phyloP scores from a whole-genome alignment of 1,139 yeast genomes.

The Sugiyamaella xylanicola region DNA sequence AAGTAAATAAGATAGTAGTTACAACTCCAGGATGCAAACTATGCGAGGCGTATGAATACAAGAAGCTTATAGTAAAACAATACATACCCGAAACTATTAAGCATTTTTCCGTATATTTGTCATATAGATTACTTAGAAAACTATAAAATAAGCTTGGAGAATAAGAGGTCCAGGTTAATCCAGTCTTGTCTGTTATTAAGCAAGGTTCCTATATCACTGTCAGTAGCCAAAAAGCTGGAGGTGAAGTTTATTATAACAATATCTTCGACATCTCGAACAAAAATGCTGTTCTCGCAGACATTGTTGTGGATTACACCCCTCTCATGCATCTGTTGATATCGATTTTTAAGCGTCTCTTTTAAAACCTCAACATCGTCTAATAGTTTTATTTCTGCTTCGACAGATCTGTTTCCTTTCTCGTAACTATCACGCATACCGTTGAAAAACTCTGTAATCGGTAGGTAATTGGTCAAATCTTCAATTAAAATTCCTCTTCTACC shows the following conservation, averaged over 20 bases:
- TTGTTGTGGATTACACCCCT: neutral
- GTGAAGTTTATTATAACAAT: neutral
- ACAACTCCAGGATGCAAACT: too few relatives aligned
- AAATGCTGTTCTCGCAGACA: neutral
- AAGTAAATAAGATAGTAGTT: too few relatives aligned
- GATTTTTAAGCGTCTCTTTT: neutral
- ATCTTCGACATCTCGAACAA: neutral
- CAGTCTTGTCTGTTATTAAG: neutral
- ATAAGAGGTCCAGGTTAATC: neutral
- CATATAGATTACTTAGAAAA: too few relatives aligned
- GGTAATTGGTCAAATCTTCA: neutral
- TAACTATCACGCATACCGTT: neutral
- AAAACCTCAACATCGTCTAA: neutral
- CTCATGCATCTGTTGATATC: neutral
- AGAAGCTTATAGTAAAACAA: too few relatives aligned
- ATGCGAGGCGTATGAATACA: too few relatives aligned
- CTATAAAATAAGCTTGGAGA: too few relatives aligned
- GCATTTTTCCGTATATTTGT: too few relatives aligned
- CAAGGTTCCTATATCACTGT: neutral
- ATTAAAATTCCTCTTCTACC: neutral
- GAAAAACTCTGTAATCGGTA: neutral
- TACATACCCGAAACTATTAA: too few relatives aligned
- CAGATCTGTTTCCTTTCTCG: neutral
- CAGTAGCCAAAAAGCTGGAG: neutral
- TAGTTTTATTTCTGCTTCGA: too few relatives aligned